Evolutionary conservation across 352 stramenopile genomes (phyloP).

Genomic region (Globisporangium apiculatum): DNA sequence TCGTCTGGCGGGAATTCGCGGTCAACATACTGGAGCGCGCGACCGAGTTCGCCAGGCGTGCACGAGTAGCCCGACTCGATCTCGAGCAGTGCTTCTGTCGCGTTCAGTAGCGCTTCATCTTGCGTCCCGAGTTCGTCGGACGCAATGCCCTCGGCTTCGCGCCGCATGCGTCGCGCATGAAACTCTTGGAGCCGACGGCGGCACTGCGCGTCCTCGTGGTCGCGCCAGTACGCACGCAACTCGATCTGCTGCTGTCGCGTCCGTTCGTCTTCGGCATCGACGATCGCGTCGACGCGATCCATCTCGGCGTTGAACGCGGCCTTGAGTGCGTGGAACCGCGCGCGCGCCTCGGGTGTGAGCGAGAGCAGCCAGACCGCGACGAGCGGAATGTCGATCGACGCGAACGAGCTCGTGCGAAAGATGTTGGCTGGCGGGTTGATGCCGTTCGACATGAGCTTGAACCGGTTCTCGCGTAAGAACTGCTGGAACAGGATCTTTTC

Average conservation of each 20-base stretch:
- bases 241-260: slow-evolving; percentile 36
- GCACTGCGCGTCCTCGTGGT: slow-evolving; percentile 62
- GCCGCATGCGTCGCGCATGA: slow-evolving; percentile 57
- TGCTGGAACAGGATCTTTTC: slow-evolving; percentile 92
- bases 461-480: slow-evolving; percentile 91
- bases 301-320: slow-evolving; percentile 84
- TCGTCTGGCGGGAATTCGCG: slow-evolving; percentile 82
- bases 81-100: slow-evolving; percentile 73
- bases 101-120: slow-evolving; percentile 76
- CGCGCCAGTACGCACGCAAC: slow-evolving; percentile 45
- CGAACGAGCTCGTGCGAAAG: slow-evolving; percentile 85
- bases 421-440: slow-evolving; percentile 88
- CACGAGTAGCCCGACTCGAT: slow-evolving; percentile 83
- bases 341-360: slow-evolving; percentile 73
- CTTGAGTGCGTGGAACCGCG: slow-evolving; percentile 87
- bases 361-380: slow-evolving; percentile 88
- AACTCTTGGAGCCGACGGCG: slow-evolving; percentile 72
- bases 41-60: slow-evolving; percentile 64
- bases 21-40: slow-evolving; percentile 85
- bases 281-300: slow-evolving; percentile 63
- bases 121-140: slow-evolving; percentile 32
- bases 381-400: slow-evolving; percentile 86
- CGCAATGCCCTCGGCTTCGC: slow-evolving; percentile 55
- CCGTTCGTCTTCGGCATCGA: slow-evolving; percentile 67
- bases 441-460: slow-evolving; percentile 91